Base-by-base conservation (phyloP, 1,284 basidiomycete genomes). In the Microbotryum violaceum region DNA sequence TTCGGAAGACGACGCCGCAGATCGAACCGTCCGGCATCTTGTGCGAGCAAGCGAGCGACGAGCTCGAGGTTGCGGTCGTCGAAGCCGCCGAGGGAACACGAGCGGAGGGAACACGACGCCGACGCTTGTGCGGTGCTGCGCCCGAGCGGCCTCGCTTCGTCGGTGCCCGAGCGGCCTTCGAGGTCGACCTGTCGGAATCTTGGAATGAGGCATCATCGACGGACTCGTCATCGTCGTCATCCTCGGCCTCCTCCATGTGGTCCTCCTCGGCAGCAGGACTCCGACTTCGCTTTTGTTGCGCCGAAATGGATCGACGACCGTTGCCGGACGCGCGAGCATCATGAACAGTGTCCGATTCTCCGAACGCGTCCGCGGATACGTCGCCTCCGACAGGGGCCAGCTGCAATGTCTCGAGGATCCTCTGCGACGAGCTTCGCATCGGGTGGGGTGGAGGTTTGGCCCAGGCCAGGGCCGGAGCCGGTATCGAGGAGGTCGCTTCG, bases 1-100 rank as follows among this genome's bases (percentile, higher is more conserved):
- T 29, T 0, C 68, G 55, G 53, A 70, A 70, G 6, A 63, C 49
- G 27, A 65, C 64, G 14, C 66, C 66, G 44, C 68, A 70, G 16
- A n/a, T 21, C 49, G 53, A 29, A 1, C 66, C 64, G n/a, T 54
- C 62, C 21, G 49, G 1, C 31, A 60, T 49, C 33, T 52, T 27
- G 56, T 58, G 56, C 21, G 63, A 54, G 60, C 68, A 68, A n/a
- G 33, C 20, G 52, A 70, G 64, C 23, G 59, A 47, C 46, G 50
- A 27, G 51, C 51, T 57, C 20, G 51, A 16, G 16, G 27, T 57
- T 9, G 31, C 29, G 25, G 46, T 45, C 42, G 57, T 29, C 10
- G 57, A 21, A 20, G n/a, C 25, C 12, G 56, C 54, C 0, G 45
- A 45, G 18, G n/a, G 47, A 8, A n/a, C 47, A 5, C 63, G 56